Base-by-base conservation (phyloP, 2,329 filamentous ascomycete genomes). In the Neofusicoccum sp. region DNA sequence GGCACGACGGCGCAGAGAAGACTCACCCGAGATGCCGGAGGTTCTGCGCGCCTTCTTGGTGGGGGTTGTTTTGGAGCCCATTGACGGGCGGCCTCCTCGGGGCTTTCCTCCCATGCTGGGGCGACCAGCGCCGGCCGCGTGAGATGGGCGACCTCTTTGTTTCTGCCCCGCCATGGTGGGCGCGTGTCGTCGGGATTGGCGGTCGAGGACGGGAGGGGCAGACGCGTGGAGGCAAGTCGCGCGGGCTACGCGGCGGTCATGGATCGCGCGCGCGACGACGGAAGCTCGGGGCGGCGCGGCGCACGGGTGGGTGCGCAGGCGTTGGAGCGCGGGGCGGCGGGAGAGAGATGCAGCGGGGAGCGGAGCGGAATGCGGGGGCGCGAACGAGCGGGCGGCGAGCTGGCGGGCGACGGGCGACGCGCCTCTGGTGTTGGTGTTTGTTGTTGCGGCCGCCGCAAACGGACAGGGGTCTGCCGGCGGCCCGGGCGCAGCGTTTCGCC, bases 231-330 rank as follows among this genome's bases (percentile, higher is more conserved):
- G 28, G 31, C 28, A 11, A 26, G 38, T 31, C 43, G 36, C 8
- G 28, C 51, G 28, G 40, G 51, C 51, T 56, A 56, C n/a, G 51
- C 38, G 28, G 36, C 12, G 51, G 28, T 43, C 38, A 43, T 43
- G n/a, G 28, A 14, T 43, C 51, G 51, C 38, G 28, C 12, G n/a
- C 9, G 8, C 26, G 34, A 4, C 28, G 28, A 33, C 31, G 16
- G 9, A 16, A 14, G 47, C 33, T 12, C 14, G 31, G 24, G 20
- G 6, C 9, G 36, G 4, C 12, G 14, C 3, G 1, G 49, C 49
- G 20, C 24, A 20, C 20, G 26, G 26, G 16, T 14, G 28, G 26
- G 6, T 8, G 28, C 7, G n/a, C 3, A 11, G 5, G 8, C 7
- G 8, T 20, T 8, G 36, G 36, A 41, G 34, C 20, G 9, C 7